Base-by-base conservation (phyloP, 2,329 filamentous ascomycete genomes). In the Tolypocladium endophyticum region DNA sequence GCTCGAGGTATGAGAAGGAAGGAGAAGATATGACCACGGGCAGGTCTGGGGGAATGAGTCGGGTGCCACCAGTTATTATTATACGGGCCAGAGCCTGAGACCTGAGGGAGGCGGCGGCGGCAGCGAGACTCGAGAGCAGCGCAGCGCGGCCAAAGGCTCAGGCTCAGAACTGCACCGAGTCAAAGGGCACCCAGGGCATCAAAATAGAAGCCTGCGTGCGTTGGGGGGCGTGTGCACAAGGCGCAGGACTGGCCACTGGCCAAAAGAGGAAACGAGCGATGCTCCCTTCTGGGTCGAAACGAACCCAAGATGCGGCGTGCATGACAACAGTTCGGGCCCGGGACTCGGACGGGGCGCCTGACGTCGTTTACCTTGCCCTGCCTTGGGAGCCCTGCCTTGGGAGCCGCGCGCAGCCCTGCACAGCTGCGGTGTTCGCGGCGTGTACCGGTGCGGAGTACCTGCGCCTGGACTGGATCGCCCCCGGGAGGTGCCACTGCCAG, bases 1-100 rank as follows among this genome's bases (percentile, higher is more conserved):
- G 28, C 3, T 52, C 35, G 36, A 61, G 59, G 53, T 57, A 53
- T 61, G 54, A 60, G 38, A 50, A 58, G 54, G 57, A 55, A 53
- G 43, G 36, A 35, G 59, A 61, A 58, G 63, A 64, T 65, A 63
- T 66, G 65, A 64, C 64, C 69, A 65, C 67, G 63, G 63, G 59
- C 62, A 69, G 66, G 66, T 66, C 68, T 69, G 65, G 64, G 65
- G 61, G 61, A 58, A 59, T 23, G 57, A 56, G 60, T 36, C 43
- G 58, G 62, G 50, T 53, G 50, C 50, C 50, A 53, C 30, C 50
- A 53, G 50, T 53, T 53, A 56, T 56, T 56, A 56, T 41, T 35
- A 35, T 36, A 56, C 55, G 55, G 50, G 30, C 50, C 50, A 16
- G 50, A 35, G 50, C 50, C 50, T 53, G 30, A 35, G 50, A 53